Conservation (phyloP, 768 basidiomycete species). For the Suillus bovinus region DNA sequence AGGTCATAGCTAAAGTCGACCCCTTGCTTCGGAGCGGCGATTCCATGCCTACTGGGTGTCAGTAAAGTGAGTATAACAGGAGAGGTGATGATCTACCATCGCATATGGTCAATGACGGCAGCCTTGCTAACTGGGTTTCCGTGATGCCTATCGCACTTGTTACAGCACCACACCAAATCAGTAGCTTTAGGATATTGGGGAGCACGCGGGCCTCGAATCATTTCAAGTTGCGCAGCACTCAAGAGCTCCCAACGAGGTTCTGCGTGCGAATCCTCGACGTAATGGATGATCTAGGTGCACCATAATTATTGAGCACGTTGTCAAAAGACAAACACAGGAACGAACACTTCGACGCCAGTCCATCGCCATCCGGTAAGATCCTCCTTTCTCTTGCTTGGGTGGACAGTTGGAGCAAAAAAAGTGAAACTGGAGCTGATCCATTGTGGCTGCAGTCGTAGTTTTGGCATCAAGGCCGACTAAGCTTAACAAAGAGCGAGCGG, state of each 20-base stretch:
- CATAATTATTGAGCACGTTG: not conserved
- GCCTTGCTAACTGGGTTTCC: not conserved
- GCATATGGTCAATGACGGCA: not conserved
- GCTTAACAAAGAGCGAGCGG: not conserved
- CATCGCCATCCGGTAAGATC: conserved; percentile 2
- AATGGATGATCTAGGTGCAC: conserved; percentile 3
- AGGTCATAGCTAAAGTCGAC: not conserved
- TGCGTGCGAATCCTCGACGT: not conserved
- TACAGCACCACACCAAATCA: conserved; percentile 1
- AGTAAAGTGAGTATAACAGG: not conserved
- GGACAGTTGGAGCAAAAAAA: conserved; percentile 1
- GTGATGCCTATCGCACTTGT: not conserved
- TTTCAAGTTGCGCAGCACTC: conserved; percentile 3
- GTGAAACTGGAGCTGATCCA: not conserved
- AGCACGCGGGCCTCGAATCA: not conserved
- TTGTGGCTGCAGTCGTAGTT: not conserved
- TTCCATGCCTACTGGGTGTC: not conserved
- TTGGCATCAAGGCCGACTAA: not conserved
- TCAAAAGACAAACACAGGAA: not conserved
- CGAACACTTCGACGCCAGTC: conserved; percentile 2
- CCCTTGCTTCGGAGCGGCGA: not conserved
- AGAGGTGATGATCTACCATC: not conserved
- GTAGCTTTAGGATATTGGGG: not conserved
- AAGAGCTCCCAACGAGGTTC: conserved; percentile 3
- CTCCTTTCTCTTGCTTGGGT: not conserved